Evolutionary conservation across 2,329 filamentous ascomycete genomes (phyloP).

Genomic region (Penicillium italicum): DNA sequence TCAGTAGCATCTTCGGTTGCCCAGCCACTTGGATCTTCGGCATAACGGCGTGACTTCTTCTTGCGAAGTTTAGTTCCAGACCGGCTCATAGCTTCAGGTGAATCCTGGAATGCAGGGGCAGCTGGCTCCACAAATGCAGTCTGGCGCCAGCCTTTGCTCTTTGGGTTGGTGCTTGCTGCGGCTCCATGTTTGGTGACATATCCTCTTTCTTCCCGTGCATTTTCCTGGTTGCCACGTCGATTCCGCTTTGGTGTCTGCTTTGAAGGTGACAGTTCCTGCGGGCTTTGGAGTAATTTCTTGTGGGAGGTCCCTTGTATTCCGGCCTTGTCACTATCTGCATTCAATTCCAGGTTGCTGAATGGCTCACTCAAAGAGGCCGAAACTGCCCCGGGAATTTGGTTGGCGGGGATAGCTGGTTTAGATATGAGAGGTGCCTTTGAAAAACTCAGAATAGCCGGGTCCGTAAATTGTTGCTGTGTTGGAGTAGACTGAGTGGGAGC

Average conservation of each 20-base stretch:
- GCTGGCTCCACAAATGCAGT: constrained; percentile 59
- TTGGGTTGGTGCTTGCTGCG: constrained; percentile 37
- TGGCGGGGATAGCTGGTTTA: constrained; percentile 11
- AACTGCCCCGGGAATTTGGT: constrained; percentile 15
- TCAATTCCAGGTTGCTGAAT: constrained; percentile 42
- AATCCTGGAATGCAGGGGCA: constrained; percentile 44
- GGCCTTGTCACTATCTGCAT: constrained; percentile 23
- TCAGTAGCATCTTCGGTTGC: constrained; percentile 95
- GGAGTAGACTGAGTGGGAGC: constrained; percentile 26
- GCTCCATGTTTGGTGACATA: constrained; percentile 34
- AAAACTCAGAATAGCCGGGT: constrained; percentile 78
- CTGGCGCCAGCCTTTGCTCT: constrained; percentile 64
- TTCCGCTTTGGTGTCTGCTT: constrained; percentile 38
- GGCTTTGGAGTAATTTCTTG: constrained; percentile 18
- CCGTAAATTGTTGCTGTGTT: constrained; percentile 58
- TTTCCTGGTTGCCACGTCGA: constrained; percentile 46
- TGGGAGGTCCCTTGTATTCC: constrained; percentile 9
- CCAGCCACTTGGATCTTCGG: constrained; percentile 73
- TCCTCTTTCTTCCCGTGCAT: constrained; percentile 45
- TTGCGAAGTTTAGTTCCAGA: constrained; percentile 44
- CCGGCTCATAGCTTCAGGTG: constrained; percentile 26
- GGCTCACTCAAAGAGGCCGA: constrained; percentile 45
- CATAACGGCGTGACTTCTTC: constrained; percentile 46
- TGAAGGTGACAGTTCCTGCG: constrained; percentile 21
- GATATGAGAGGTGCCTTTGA: constrained; percentile 30